phyloP scores from a whole-genome alignment of 108 stramenopile species.

The Discostella stelligeroides region DNA sequence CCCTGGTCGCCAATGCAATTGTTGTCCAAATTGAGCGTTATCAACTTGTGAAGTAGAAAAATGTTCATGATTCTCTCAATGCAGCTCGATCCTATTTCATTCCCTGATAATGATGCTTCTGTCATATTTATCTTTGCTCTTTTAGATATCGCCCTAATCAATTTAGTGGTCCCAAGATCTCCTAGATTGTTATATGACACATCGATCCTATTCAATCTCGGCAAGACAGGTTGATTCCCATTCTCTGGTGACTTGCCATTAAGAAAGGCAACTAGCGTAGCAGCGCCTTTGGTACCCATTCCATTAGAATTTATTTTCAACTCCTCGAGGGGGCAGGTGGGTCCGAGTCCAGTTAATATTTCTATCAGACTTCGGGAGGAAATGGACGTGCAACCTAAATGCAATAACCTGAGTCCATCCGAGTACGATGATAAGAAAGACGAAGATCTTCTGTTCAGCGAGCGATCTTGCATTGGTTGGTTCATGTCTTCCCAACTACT shows the following conservation, averaged over 20 bases:
- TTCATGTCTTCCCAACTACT: conserved; percentile 17
- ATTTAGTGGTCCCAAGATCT: conserved; percentile 73
- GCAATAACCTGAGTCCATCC: conserved; percentile 70
- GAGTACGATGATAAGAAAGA: conserved; percentile 3
- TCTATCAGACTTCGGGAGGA: conserved; percentile 55
- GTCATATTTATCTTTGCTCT: conserved; percentile 60
- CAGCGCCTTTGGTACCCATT: conserved; percentile 65
- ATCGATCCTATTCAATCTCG: conserved; percentile 75
- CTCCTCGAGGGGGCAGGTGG: conserved; percentile 71
- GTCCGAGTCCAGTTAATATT: conserved; percentile 66
- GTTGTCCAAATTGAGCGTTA: conserved; percentile 80
- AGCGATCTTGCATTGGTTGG: neutral
- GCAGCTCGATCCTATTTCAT: conserved; percentile 68
- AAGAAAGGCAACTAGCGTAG: conserved; percentile 65
- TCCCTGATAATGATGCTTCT: conserved; percentile 72
- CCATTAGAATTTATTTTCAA: conserved; percentile 75
- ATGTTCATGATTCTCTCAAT: conserved; percentile 89
- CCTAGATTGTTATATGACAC: conserved; percentile 84
- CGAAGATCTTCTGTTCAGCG: too few relatives aligned
- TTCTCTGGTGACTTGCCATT: conserved; percentile 59
- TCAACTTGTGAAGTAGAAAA: conserved; percentile 76
- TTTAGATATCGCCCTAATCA: conserved; percentile 73
- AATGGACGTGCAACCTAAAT: conserved; percentile 68
- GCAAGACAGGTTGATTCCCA: conserved; percentile 56
- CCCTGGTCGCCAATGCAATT: conserved; percentile 89